Evolutionary conservation across 1,284 basidiomycete genomes (phyloP), one percentile per base, ranked within the genome.

Genomic region (Apiotrichum siamense): DNA sequence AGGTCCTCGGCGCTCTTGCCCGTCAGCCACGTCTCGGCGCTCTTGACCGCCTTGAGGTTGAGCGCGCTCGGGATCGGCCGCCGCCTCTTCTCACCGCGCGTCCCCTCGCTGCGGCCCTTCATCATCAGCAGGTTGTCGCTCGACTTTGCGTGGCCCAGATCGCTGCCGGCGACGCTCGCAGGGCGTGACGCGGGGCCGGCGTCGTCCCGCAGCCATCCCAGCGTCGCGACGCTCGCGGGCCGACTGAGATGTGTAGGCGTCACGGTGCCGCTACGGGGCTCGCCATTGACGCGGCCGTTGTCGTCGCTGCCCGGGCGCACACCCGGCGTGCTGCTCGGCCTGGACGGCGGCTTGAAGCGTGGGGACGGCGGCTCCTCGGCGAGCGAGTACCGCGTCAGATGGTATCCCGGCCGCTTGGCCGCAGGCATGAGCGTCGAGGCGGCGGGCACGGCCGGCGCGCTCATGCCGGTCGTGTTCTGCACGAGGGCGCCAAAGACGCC

Each of bases 401-500:
- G 79, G 64, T 82, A 88, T 7, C 86, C 86, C 4, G 83, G 80
- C 31, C 82, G 74, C 60, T 81, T 81, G n/a, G 83, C 73, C 49
- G 83, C 80, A 10, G 86, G 84, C 20, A 81, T 83, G 18, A 88
- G 74, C 21, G 76, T 76, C 20, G 78, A 78, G 9, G 76, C 69
- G 4, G 67, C 61, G 0, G 85, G 85, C 0, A 83, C 79, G 4
- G 83, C 84, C 0, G 76, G 76, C 23, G 82, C 83, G 12, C 75
- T 75, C 27, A 83, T 72, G 57, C 83, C 84, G 3, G 82, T 83
- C 0, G 86, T 84, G 54, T 81, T 83, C 23, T 85, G 81, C 36
- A 89, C 82, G 40, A 89, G 77, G 7, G 83, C 80, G 12, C 85
- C 86, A 60, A 87, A 81, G 0, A 85, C 85, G 5, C 86, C 86